These are phyloP conservation scores for Anisodus acutangulus DNA, from an alignment of 257 asterid genomes.

Conservation along the genomic window DNA sequence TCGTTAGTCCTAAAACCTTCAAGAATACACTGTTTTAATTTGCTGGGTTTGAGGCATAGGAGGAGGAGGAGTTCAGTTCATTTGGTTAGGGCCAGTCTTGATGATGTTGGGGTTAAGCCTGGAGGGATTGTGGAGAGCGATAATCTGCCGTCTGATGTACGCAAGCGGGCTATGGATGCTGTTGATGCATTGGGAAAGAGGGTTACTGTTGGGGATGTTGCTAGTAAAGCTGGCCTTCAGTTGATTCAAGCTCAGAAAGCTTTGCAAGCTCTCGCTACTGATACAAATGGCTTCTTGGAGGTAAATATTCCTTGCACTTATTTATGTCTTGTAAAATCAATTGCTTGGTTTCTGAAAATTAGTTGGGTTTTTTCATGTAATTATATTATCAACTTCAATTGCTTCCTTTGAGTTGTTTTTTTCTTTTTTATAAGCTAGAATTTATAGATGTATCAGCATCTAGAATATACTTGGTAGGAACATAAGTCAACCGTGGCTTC, in stretches of 20 bases:
- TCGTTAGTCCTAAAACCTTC: slow-evolving; percentile 35
- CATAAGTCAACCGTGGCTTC: neutral
- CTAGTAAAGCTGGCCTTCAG: slow-evolving; percentile 89
- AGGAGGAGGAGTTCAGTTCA: slow-evolving; percentile 33
- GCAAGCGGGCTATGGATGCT: slow-evolving; percentile 87
- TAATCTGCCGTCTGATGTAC: slow-evolving; percentile 71
- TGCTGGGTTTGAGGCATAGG: slow-evolving; percentile 32
- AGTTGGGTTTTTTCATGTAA: neutral
- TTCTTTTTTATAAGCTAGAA: neutral
- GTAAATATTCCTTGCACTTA: slow-evolving; percentile 38
- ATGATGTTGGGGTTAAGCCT: slow-evolving; percentile 59
- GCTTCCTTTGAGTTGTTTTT: neutral
- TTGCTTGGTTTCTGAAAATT: slow-evolving; percentile 22
- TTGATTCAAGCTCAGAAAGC: slow-evolving; percentile 87
- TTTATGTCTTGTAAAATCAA: neutral
- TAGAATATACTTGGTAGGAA: slow-evolving; percentile 2
- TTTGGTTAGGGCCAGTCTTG: slow-evolving; percentile 60
- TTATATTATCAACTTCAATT: neutral
- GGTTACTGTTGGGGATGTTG: slow-evolving; percentile 93
- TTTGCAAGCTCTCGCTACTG: slow-evolving; percentile 96
- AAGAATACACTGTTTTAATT: slow-evolving; percentile 25
- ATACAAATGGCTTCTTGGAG: slow-evolving; percentile 90
- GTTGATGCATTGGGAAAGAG: slow-evolving; percentile 83
- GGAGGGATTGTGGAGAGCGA: slow-evolving; percentile 90
- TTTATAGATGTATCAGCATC: neutral